A percentile compares a stretch with the other conserved stretches of the same genome.
These are phyloP conservation scores for Pseudocercospora macadamiae DNA, from an alignment of 2,329 filamentous ascomycete species.

Conservation along the genomic window DNA sequence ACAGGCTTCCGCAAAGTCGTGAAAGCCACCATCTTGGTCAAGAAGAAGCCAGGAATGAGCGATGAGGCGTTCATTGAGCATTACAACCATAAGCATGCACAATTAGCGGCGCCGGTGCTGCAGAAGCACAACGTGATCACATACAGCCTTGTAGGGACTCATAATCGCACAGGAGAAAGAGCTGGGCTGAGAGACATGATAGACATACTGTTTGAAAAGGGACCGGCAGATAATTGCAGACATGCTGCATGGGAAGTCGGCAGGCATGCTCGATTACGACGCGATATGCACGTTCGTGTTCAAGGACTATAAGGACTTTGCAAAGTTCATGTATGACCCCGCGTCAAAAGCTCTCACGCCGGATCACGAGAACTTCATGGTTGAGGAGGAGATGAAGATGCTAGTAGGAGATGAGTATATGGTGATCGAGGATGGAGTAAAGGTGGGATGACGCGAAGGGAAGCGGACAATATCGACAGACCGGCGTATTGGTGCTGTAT, in stretches of 20 bases:
- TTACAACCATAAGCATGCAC: constrained; percentile 51
- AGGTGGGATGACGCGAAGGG: constrained; percentile 2
- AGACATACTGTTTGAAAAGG: constrained; percentile 51
- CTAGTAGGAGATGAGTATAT: constrained; percentile 51
- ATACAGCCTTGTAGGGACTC: constrained; percentile 47
- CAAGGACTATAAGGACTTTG: constrained; percentile 49
- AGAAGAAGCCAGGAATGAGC: constrained; percentile 51
- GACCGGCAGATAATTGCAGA: constrained; percentile 50
- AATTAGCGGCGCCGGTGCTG: constrained; percentile 48
- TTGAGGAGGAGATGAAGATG: constrained; percentile 46
- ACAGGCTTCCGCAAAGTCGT: constrained; percentile 52
- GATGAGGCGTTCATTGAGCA: constrained; percentile 50
- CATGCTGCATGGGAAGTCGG: constrained; percentile 48
- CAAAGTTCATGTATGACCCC: constrained; percentile 51
- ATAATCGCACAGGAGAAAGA: neutral
- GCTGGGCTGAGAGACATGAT: constrained; percentile 13
- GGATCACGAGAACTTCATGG: constrained; percentile 42
- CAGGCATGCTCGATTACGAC: constrained; percentile 49
- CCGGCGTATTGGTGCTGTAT: neutral
- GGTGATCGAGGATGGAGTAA: constrained; percentile 25
- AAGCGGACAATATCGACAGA: constrained; percentile 3
- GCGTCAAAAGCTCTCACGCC: constrained; percentile 45
- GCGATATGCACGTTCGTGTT: constrained; percentile 55
- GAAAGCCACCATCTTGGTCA: constrained; percentile 51
- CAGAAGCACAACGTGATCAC: constrained; percentile 49